These are phyloP conservation scores for Ambrosiella beaveri DNA, from an alignment of 2,329 filamentous ascomycete genomes.

Conservation along the genomic window DNA sequence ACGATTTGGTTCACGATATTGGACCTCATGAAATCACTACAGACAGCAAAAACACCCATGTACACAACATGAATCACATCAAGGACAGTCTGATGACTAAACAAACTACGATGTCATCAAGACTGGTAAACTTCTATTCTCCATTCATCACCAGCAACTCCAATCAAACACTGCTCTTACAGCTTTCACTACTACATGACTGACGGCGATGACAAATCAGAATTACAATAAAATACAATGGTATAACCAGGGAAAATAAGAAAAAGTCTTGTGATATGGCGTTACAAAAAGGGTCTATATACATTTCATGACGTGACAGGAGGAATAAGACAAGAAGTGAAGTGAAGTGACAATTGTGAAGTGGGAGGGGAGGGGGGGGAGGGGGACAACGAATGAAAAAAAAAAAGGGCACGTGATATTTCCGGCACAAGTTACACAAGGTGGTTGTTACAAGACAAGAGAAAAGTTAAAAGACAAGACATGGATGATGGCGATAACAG, in stretches of 20 bases:
- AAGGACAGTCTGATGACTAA: too few species aligned
- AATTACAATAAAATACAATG: not conserved
- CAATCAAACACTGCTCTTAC: too few species aligned
- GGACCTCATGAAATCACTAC: too few species aligned
- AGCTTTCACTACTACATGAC: too few species aligned
- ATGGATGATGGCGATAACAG: not conserved
- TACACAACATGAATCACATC: too few species aligned
- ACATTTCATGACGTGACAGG: constrained; percentile 12
- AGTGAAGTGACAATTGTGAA: not conserved
- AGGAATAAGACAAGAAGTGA: constrained; percentile 1
- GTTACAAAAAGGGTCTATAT: constrained; percentile 13
- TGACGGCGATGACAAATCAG: not conserved
- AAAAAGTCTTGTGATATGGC: constrained; percentile 11
- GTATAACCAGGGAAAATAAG: not conserved
- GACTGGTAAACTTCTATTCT: too few species aligned
- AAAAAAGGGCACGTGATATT: not conserved
- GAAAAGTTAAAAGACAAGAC: not conserved
- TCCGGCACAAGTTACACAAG: not conserved
- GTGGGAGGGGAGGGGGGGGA: not conserved
- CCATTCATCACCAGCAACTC: too few species aligned
- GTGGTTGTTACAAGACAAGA: not conserved
- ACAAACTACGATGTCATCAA: too few species aligned
- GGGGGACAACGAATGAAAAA: not conserved
- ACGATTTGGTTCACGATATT: too few species aligned
- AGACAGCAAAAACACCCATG: too few species aligned